phyloP scores from a whole-genome alignment of 2,329 filamentous ascomycete genomes.

The Phoma sp. region DNA sequence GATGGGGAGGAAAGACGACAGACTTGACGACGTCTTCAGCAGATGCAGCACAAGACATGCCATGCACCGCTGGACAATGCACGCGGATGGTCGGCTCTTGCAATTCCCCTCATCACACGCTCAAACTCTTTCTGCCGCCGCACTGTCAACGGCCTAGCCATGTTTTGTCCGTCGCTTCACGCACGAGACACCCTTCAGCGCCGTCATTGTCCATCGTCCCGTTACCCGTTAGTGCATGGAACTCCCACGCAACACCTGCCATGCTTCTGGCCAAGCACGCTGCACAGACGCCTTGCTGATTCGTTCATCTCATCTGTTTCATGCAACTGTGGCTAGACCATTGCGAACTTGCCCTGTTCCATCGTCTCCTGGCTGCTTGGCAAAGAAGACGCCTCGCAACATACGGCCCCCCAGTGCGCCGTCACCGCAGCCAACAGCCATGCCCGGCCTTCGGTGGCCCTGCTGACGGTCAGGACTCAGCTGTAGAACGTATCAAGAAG shows the following conservation, averaged over 20 bases:
- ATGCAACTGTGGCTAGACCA: constrained; percentile 19
- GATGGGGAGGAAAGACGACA: neutral
- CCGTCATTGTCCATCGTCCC: constrained; percentile 23
- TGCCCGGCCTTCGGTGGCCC: constrained; percentile 14
- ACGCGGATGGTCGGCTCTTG: constrained; percentile 14
- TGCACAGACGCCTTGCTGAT: constrained; percentile 17
- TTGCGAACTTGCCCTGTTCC: constrained; percentile 16
- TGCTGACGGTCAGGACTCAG: neutral
- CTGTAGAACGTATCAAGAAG: neutral
- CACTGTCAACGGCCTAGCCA: constrained; percentile 6
- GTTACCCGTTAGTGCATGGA: constrained; percentile 23
- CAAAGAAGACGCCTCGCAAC: constrained; percentile 4
- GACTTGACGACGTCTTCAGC: neutral
- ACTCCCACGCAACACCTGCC: constrained; percentile 21
- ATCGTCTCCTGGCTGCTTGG: constrained; percentile 13
- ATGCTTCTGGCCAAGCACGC: constrained; percentile 18
- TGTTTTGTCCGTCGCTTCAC: constrained; percentile 22
- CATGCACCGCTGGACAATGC: constrained; percentile 11
- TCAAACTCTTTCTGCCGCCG: constrained; percentile 7
- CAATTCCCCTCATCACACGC: constrained; percentile 7
- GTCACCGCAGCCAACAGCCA: constrained; percentile 12
- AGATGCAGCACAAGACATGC: neutral
- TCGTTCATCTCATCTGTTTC: constrained; percentile 24
- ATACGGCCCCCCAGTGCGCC: constrained; percentile 17
- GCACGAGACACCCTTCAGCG: constrained; percentile 26